Percentiles rank a stretch among this genome's conserved stretches.
Evolutionary conservation across 2,329 filamentous ascomycete species (phyloP).

Genomic region (Colletotrichum orbiculare): DNA sequence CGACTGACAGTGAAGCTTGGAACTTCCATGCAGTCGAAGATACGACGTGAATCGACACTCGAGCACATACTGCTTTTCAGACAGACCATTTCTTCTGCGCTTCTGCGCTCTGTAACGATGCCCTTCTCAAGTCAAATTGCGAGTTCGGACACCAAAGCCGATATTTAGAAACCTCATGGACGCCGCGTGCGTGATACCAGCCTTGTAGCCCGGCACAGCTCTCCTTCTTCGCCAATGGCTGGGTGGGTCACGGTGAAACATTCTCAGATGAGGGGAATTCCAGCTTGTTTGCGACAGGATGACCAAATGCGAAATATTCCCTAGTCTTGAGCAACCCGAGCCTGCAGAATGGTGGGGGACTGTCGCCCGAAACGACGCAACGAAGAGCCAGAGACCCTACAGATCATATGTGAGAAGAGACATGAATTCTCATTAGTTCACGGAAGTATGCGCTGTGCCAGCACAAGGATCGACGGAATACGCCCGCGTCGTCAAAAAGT

Average conservation of each 20-base stretch:
- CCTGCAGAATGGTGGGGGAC: not conserved
- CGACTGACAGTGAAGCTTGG: constrained; percentile 8
- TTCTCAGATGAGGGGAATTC: no score
- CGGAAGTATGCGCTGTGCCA: constrained; percentile 2
- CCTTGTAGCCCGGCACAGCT: no score
- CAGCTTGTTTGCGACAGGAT: no score
- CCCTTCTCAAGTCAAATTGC: not conserved
- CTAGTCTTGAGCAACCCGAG: no score
- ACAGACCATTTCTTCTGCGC: not conserved
- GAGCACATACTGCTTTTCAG: not conserved
- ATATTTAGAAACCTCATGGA: no score
- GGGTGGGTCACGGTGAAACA: no score
- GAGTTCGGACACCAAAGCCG: no score
- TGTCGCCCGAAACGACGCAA: constrained; percentile 2
- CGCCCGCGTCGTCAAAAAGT: no score
- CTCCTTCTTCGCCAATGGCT: no score
- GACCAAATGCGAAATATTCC: no score
- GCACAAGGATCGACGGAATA: not conserved
- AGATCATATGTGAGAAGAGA: constrained; percentile 13
- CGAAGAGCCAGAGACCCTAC: not conserved
- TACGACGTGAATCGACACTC: constrained; percentile 8
- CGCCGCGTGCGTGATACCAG: no score
- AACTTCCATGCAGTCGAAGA: constrained; percentile 2
- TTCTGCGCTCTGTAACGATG: constrained; percentile 1
- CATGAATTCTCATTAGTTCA: not conserved